A percentile compares a stretch with the other conserved stretches of the same genome.
Conservation (phyloP, 2,329 filamentous ascomycete genomes). For the Neocucurbitaria cava region DNA sequence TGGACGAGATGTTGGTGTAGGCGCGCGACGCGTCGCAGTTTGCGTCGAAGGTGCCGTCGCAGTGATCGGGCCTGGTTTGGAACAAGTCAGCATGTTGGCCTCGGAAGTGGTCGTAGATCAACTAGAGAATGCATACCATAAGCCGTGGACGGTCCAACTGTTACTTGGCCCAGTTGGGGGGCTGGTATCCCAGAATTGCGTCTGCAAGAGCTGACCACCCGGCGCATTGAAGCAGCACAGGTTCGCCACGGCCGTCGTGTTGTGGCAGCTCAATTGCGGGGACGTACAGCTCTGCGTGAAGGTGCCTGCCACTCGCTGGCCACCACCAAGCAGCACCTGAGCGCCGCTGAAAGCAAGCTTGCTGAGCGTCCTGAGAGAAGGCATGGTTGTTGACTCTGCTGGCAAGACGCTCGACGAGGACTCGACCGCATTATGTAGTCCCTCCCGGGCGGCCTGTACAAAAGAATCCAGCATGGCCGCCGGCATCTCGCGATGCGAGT, state of each 20-base stretch:
- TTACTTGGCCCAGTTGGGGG: constrained; percentile 70
- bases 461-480: constrained; percentile 32
- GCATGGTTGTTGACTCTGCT: constrained; percentile 39
- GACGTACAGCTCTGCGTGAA: constrained; percentile 41
- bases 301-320: constrained; percentile 33
- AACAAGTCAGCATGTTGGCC: background rate
- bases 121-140: constrained; percentile 57
- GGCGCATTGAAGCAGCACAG: constrained; percentile 79
- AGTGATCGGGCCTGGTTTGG: constrained; percentile 57
- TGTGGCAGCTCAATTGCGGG: constrained; percentile 67
- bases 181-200: constrained; percentile 78
- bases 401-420: constrained; percentile 11
- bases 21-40: constrained; percentile 68
- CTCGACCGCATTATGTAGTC: constrained; percentile 37
- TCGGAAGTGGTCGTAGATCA: too few relatives aligned
- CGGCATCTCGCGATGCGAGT: constrained; percentile 21
- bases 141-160: constrained; percentile 77
- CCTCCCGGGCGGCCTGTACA: constrained; percentile 20
- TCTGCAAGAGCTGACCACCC: constrained; percentile 73
- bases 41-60: constrained; percentile 72
- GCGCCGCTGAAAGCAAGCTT: constrained; percentile 47
- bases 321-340: constrained; percentile 41
- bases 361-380: constrained; percentile 45
- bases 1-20: constrained; percentile 70
- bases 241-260: constrained; percentile 65